Conservation (phyloP, 1,284 basidiomycete species). For the Trametes hirsuta region DNA sequence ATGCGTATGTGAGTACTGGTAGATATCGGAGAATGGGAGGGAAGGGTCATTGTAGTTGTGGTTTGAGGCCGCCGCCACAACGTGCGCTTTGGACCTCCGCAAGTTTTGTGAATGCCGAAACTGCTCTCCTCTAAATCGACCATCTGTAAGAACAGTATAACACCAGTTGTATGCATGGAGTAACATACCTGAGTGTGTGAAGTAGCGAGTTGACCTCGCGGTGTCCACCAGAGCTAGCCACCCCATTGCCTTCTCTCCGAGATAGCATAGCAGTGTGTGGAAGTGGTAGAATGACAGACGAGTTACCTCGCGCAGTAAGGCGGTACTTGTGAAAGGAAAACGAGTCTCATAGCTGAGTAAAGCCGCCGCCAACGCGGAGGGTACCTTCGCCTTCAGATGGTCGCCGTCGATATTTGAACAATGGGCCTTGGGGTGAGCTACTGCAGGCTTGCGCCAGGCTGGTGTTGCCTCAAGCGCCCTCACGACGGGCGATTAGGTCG, state of each 20-base stretch:
- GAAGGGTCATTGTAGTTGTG: constrained; percentile 28
- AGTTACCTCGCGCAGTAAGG: constrained; percentile 1
- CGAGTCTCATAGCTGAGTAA: constrained; percentile 9
- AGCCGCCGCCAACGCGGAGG: not conserved
- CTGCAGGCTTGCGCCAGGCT: not conserved
- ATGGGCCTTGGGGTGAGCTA: not conserved
- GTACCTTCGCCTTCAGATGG: not conserved
- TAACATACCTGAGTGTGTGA: constrained; percentile 28
- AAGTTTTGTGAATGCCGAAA: constrained; percentile 65
- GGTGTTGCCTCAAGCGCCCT: too few relatives aligned
- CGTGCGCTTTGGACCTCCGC: constrained; percentile 43
- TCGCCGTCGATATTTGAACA: not conserved
- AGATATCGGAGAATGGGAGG: constrained; percentile 38
- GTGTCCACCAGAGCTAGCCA: not conserved
- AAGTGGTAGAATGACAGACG: not conserved
- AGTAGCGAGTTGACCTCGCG: constrained; percentile 30
- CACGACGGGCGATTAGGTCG: too few relatives aligned
- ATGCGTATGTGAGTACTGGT: constrained; percentile 17
- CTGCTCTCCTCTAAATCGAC: constrained; percentile 60
- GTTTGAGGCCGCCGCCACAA: constrained; percentile 27
- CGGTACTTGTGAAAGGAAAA: not conserved
- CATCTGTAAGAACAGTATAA: not conserved
- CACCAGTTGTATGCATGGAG: too few relatives aligned
- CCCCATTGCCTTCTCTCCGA: constrained; percentile 1
- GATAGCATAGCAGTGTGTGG: not conserved